A percentile compares a stretch with the other conserved stretches of the same genome.
phyloP scores from a whole-genome alignment of 2,329 filamentous ascomycete species.

The Hypoxylon sp. region DNA sequence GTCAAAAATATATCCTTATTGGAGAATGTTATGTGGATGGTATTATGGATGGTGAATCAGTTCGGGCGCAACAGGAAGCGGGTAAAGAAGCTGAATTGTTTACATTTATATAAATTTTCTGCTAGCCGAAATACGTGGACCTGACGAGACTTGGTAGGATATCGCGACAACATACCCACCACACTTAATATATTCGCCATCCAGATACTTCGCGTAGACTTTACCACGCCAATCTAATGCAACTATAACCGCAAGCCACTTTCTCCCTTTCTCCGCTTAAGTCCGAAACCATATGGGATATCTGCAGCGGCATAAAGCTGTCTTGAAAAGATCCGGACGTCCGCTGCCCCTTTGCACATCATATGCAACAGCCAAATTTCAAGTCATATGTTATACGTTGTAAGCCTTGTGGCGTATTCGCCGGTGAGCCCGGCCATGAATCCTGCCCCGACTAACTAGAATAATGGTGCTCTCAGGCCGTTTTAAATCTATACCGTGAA shows the following conservation, averaged over 20 bases:
- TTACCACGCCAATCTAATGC: too few relatives aligned
- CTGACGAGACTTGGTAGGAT: too few relatives aligned
- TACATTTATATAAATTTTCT: slow-evolving; percentile 11
- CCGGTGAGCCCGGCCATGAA: slow-evolving; percentile 29
- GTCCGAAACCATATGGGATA: background rate
- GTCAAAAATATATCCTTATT: slow-evolving; percentile 9
- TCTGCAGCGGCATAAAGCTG: background rate
- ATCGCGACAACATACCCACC: too few relatives aligned
- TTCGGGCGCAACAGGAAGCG: background rate
- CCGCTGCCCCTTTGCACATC: background rate
- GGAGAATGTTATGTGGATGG: slow-evolving; percentile 22
- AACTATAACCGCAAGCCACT: too few relatives aligned
- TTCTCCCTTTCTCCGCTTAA: background rate
- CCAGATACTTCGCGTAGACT: too few relatives aligned
- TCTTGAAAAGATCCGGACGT: background rate
- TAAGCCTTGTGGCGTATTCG: slow-evolving; percentile 19
- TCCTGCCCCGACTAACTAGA: slow-evolving; percentile 33
- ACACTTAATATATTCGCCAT: too few relatives aligned
- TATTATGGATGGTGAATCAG: slow-evolving; percentile 22
- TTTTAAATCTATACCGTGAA: slow-evolving; percentile 36
- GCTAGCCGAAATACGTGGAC: background rate
- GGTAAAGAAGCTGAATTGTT: slow-evolving; percentile 10
- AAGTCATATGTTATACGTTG: background rate
- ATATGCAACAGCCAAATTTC: background rate
- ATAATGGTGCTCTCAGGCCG: slow-evolving; percentile 33